These are phyloP conservation scores for Monosporascus ibericus DNA, from an alignment of 2,329 filamentous ascomycete species.

Conservation along the genomic window DNA sequence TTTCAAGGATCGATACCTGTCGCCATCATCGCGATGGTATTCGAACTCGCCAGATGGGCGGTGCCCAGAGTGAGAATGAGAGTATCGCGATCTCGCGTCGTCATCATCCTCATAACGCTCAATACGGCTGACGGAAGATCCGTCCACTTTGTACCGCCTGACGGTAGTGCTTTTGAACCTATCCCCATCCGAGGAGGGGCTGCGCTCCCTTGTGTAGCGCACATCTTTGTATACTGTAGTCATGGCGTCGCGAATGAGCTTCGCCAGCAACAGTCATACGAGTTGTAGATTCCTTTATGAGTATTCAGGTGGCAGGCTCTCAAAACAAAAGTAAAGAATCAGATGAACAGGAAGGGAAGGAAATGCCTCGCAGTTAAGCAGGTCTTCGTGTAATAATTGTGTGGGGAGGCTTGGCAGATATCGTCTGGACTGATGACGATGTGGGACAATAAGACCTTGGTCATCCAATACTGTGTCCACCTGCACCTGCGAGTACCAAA, in stretches of 20 bases:
- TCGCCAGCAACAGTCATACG: conserved; percentile 14
- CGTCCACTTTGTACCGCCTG: conserved; percentile 26
- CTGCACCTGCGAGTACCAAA: too few species aligned
- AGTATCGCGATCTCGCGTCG: conserved; percentile 19
- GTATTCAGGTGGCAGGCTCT: neutral
- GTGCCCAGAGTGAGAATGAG: conserved; percentile 16
- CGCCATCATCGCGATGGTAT: conserved; percentile 30
- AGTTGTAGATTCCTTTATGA: neutral
- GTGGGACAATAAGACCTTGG: too few species aligned
- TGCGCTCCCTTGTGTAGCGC: conserved; percentile 24
- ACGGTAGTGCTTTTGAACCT: conserved; percentile 24
- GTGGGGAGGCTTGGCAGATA: neutral
- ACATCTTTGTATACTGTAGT: conserved; percentile 24
- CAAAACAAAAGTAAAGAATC: neutral
- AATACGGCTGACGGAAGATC: conserved; percentile 14
- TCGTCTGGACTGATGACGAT: neutral
- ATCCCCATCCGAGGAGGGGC: conserved; percentile 21
- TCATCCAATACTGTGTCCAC: too few species aligned
- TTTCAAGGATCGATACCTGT: conserved; percentile 13
- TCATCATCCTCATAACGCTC: conserved; percentile 21
- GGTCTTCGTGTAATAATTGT: neutral
- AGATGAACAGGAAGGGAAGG: neutral
- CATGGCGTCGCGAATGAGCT: conserved; percentile 11
- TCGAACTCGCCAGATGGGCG: conserved; percentile 19
- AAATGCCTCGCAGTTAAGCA: neutral